These are phyloP conservation scores for Buxus sempervirens DNA, from an alignment of 164 flowering plant genomes.

Conservation along the genomic window DNA sequence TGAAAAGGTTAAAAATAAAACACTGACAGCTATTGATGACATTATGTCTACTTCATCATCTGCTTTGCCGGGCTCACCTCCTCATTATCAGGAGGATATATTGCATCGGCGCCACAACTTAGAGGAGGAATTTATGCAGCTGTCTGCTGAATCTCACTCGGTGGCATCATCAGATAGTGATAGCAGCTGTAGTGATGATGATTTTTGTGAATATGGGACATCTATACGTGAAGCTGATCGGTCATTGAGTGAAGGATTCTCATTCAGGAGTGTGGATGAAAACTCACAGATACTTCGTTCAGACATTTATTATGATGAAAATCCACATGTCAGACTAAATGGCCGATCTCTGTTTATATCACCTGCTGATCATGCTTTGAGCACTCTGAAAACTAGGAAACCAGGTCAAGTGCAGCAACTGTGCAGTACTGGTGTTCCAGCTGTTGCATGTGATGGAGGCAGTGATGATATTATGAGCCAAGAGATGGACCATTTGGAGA, in stretches of 20 bases:
- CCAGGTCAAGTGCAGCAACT: slow-evolving; percentile 17
- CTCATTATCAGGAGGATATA: slow-evolving; percentile 80
- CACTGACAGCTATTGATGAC: slow-evolving; percentile 38
- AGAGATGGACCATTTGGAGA: slow-evolving; percentile 31
- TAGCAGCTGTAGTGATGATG: slow-evolving; percentile 66
- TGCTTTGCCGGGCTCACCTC: slow-evolving; percentile 62
- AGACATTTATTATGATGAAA: slow-evolving; percentile 19
- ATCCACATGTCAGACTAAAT: slow-evolving; percentile 22
- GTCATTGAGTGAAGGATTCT: slow-evolving; percentile 22
- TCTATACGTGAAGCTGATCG: slow-evolving; percentile 26
- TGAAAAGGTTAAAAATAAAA: slow-evolving; percentile 17
- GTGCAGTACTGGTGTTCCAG: slow-evolving; percentile 11
- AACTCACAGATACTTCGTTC: slow-evolving; percentile 10
- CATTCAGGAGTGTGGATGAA: slow-evolving; percentile 17
- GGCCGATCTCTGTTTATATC: slow-evolving; percentile 10
- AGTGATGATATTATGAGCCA: slow-evolving; percentile 14
- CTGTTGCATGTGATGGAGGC: slow-evolving; percentile 21
- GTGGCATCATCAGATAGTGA: slow-evolving; percentile 78
- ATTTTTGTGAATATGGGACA: slow-evolving; percentile 26
- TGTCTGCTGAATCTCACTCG: slow-evolving; percentile 80
- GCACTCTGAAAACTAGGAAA: slow-evolving; percentile 6
- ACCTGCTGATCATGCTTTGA: slow-evolving; percentile 21
- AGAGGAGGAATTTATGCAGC: slow-evolving; percentile 81
- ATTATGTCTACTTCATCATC: slow-evolving; percentile 39
- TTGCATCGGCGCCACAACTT: slow-evolving; percentile 82